Evolutionary conservation across 495 filamentous ascomycete genomes (phyloP).

Genomic region (Penicillium robsamsonii): DNA sequence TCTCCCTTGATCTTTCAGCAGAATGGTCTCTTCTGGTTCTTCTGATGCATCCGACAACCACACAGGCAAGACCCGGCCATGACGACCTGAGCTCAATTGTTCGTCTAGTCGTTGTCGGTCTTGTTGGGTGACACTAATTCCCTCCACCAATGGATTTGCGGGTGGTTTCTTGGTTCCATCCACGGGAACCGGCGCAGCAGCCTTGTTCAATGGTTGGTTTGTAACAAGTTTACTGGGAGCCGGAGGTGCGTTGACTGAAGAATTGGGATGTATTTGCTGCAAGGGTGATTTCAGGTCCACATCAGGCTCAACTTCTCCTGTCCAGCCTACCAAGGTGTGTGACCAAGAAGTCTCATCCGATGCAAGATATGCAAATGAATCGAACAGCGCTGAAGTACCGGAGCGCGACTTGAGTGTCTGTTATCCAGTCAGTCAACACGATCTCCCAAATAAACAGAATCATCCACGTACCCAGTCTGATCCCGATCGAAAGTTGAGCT

Average conservation of each 20-base stretch:
- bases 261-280: constrained; percentile 36
- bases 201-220: constrained; percentile 48
- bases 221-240: constrained; percentile 17
- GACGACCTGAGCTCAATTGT: constrained; percentile 64
- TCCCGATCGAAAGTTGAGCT: constrained; percentile 62
- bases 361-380: constrained; percentile 80
- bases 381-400: constrained; percentile 85
- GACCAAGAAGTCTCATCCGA: constrained; percentile 75
- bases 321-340: constrained; percentile 88
- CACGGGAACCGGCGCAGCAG: constrained; percentile 69
- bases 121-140: constrained; percentile 58
- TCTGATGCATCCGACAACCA: constrained; percentile 77
- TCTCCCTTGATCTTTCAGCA: constrained; percentile 71
- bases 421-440: not conserved
- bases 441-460: not conserved
- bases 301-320: constrained; percentile 73
- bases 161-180: constrained; percentile 54
- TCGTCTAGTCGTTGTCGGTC: constrained; percentile 68
- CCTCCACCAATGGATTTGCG: constrained; percentile 58
- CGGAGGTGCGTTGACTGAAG: constrained; percentile 22
- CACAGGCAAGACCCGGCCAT: constrained; percentile 72
- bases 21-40: constrained; percentile 58
- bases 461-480: constrained; percentile 65
- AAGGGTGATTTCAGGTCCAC: constrained; percentile 35
- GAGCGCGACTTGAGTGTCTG: constrained; percentile 62